Evolutionary conservation across 2,329 filamentous ascomycete species (phyloP), one percentile per base, ranked within the genome.

Genomic region (Aspergillus phoenicis): DNA sequence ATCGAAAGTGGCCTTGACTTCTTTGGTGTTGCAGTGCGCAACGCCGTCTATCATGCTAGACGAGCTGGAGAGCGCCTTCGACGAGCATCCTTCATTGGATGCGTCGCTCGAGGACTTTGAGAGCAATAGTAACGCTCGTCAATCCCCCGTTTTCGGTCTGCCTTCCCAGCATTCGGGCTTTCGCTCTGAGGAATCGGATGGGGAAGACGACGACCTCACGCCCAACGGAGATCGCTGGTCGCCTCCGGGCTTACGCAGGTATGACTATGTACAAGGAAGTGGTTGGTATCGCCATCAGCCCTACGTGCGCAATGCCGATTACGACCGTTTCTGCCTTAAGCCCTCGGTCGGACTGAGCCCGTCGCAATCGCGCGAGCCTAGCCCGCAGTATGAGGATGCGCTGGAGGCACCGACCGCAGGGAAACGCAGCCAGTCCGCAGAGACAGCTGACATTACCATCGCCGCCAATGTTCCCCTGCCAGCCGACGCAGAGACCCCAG

Each of bases 121-220:
- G 71, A 80, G 81, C 64, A 80, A 81, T 67, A 81, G 81, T 62
- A 73, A 73, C 61, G 61, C 70, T 26, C 73, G 70, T 54, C 81
- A 79, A 36, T 83, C 83, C 15, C 85, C 84, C 17, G 73, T 82
- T 56, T 84, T 85, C 62, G 81, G 81, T 22, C 67, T 84, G 59
- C 83, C 84, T 15, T 86, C 84, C 53, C 84, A 86, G 66, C 85
- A 88, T 73, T 89, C 86, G 41, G 86, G 84, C 69, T 89, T 89
- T 78, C 83, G 85, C 66, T 87, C 81, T 15, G 78, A 79, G 54
- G 77, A 80, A 38, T 79, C 83, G 52, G 82, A 83, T 28, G 66
- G 70, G 58, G 70, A 77, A 58, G 64, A 75, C 30, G 75, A 74
- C 39, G 77, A 77, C 28, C 71, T 72, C 39, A 66, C 66, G 4